phyloP scores from a whole-genome alignment of 2,329 filamentous ascomycete genomes.

The Aphanoascus verrucosus region DNA sequence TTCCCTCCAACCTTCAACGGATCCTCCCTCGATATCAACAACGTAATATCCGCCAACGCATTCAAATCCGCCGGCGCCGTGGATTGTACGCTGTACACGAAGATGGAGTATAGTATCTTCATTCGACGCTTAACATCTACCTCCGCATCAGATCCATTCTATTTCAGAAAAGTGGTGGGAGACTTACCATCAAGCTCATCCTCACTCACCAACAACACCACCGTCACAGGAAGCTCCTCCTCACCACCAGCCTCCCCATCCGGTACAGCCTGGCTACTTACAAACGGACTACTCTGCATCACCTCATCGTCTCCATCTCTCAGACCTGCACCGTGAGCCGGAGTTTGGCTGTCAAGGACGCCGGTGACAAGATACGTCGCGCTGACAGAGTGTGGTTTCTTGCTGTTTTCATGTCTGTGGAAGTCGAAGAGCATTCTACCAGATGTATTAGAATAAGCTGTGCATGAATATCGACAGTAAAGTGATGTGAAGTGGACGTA shows the following conservation, averaged over 20 bases:
- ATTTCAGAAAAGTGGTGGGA: not conserved
- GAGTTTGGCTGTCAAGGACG: constrained; percentile 39
- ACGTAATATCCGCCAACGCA: constrained; percentile 56
- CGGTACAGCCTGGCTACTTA: constrained; percentile 55
- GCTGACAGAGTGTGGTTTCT: constrained; percentile 63
- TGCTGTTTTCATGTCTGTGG: constrained; percentile 63
- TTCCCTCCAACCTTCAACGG: constrained; percentile 47
- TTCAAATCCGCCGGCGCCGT: constrained; percentile 61
- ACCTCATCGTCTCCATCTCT: constrained; percentile 54
- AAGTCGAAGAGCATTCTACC: constrained; percentile 78
- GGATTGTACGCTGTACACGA: constrained; percentile 76
- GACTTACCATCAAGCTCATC: constrained; percentile 57
- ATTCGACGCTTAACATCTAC: constrained; percentile 58
- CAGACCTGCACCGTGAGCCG: constrained; percentile 30
- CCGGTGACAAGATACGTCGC: constrained; percentile 88
- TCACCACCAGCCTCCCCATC: constrained; percentile 36
- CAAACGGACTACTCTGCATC: constrained; percentile 56
- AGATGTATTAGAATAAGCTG: not conserved
- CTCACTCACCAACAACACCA: constrained; percentile 59
- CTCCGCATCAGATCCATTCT: constrained; percentile 13
- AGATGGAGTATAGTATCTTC: constrained; percentile 63
- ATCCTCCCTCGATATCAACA: constrained; percentile 54
- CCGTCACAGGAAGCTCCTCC: constrained; percentile 44
- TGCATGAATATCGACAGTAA: too few relatives aligned
- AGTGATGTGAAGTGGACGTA: constrained; percentile 42